Conservation (phyloP, 108 stramenopile species). For the Hondaea fermentalgiana region DNA sequence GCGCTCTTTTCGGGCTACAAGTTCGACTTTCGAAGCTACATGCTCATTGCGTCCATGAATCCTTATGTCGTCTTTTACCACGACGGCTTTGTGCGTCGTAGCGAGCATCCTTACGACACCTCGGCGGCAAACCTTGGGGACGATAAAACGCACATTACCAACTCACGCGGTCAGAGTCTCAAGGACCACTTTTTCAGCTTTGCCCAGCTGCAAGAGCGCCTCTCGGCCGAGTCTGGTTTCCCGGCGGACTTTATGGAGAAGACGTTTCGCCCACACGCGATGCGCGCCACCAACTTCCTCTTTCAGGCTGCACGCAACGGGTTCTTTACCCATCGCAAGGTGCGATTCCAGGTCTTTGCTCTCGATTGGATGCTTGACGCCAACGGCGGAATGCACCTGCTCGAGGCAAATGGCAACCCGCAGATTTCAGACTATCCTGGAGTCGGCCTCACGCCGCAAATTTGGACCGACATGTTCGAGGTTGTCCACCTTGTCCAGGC, state of each 20-base stretch:
- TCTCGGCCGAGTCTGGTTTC: not conserved
- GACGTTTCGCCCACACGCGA: not conserved
- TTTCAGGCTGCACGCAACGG: not conserved
- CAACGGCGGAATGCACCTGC: not conserved
- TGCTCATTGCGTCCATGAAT: conserved; percentile 14
- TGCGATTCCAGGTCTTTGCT: not conserved
- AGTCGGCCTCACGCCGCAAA: not conserved
- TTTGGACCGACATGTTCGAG: not conserved
- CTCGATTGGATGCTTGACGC: conserved; percentile 18
- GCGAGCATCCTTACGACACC: not conserved
- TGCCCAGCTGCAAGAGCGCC: not conserved
- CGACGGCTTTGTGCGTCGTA: not conserved
- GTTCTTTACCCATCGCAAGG: not conserved
- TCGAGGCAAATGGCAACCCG: conserved; percentile 7
- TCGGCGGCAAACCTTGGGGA: not conserved
- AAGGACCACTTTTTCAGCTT: conserved; percentile 14
- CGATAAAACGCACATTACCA: not conserved
- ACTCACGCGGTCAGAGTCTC: not conserved
- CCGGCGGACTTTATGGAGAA: not conserved
- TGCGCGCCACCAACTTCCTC: not conserved
- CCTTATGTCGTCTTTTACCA: not conserved
- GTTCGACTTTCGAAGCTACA: conserved; percentile 15
- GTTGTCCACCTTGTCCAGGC: not conserved
- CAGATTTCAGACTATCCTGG: not conserved
- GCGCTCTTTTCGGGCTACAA: conserved; percentile 1